Evolutionary conservation across 352 stramenopile genomes (phyloP), one percentile per base, ranked within the genome.

Genomic region (Phytophthora ohioensis): DNA sequence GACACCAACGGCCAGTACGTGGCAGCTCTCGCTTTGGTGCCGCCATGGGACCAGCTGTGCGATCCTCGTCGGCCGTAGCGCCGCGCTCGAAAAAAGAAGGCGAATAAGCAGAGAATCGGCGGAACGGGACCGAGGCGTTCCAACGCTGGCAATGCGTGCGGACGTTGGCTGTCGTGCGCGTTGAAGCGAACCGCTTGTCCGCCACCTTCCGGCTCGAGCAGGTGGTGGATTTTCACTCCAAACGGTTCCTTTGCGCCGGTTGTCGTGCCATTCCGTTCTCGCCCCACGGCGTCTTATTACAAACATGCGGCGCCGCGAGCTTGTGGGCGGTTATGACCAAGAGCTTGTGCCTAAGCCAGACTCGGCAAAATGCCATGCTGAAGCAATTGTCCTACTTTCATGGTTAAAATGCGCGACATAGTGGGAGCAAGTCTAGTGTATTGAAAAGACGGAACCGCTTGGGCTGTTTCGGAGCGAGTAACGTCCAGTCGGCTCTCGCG

Each of bases 401-500:
- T 11, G 27, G 57, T 51, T 64, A 53, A 58, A 58, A 64, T 7
- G 8, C 6, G 2, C 0, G 1, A 0, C 9, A 71, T 74, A 75
- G 13, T 68, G 42, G 27, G 9, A 30, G 15, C 41, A 43, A 73
- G 42, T 27, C 1, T 48, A 45, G 1, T 53, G 57, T 66, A 11
- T n/a, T 17, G 48, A 42, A 74, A 67, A 54, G 59, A 68, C 41
- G 10, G 39, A 11, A 47, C 17, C 17, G 21, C 48, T 53, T 71
- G 38, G 64, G 64, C 64, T 45, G 57, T 62, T 58, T 27, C 21
- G 10, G 15, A 10, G 48, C 45, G 46, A 58, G 64, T 79, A 75
- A 75, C 71, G 69, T 65, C 47, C 64, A 72, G 69, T 69, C 63
- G 52, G 27, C 47, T 69, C 69, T 66, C 49, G 12, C 34, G 76